Conservation (phyloP, 225 moss, liverwort and hornwort species). For the Sphagnum tenellum region DNA sequence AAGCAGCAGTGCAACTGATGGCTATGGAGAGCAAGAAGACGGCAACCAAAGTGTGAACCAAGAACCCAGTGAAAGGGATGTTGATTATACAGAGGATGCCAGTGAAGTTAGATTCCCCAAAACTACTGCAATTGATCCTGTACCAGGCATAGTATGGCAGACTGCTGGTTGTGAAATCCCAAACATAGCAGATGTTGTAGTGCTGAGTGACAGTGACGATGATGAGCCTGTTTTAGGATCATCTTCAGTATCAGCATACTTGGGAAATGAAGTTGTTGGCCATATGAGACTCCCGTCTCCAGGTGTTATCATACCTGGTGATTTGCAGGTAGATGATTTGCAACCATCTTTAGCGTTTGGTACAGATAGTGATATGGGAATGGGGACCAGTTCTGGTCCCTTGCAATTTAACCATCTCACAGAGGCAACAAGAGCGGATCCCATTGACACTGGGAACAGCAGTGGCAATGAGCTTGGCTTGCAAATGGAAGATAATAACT, state of each 20-base stretch:
- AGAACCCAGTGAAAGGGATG: slow-evolving; percentile 77
- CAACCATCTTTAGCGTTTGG: slow-evolving; percentile 50
- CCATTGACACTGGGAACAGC: slow-evolving; percentile 6
- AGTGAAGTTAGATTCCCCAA: slow-evolving; percentile 29
- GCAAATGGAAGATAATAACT: slow-evolving; percentile 36
- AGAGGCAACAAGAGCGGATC: too few relatives aligned
- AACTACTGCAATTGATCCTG: slow-evolving; percentile 16
- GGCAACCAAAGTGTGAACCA: slow-evolving; percentile 98
- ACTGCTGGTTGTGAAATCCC: slow-evolving; percentile 31
- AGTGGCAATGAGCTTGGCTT: slow-evolving; percentile 41
- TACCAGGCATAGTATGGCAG: slow-evolving; percentile 25
- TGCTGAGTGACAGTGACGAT: slow-evolving; percentile 81
- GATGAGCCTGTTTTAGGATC: slow-evolving; percentile 63
- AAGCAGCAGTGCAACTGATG: slow-evolving; percentile 94
- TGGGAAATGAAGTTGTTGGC: slow-evolving; percentile 47
- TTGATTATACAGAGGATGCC: slow-evolving; percentile 29
- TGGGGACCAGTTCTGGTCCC: too few relatives aligned
- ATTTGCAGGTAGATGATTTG: slow-evolving; percentile 43
- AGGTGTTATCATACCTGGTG: slow-evolving; percentile 30
- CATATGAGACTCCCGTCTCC: slow-evolving; percentile 35
- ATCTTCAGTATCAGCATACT: slow-evolving; percentile 55
- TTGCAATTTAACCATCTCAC: too few relatives aligned
- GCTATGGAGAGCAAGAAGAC: slow-evolving; percentile 67
- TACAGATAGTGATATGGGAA: slow-evolving; percentile 15
- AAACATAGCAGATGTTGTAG: slow-evolving; percentile 54